Base-by-base conservation (phyloP, 75 land plant species). In the Gnetum montanum region DNA sequence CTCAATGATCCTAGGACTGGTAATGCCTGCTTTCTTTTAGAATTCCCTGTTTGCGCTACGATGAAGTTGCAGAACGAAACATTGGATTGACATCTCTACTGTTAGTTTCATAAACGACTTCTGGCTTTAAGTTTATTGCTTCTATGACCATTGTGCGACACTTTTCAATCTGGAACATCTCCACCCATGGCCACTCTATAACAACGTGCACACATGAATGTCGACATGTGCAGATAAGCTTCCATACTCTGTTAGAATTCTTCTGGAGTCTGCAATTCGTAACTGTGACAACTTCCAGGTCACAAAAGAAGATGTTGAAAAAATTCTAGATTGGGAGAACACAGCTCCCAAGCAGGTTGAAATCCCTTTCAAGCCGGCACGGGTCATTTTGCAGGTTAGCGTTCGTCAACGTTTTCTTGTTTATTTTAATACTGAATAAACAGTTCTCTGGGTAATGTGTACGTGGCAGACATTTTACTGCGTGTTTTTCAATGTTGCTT, bases 281-380 rank as follows among this genome's bases (percentile, higher is more conserved):
- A 93, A 93, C 57, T 93, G 98, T 56, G 98, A 93, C 59, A 68
- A 82, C 34, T 93, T 93, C 53, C 95, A 93, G 69, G 98, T 93
- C 5, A 82, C 50, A 30, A 73, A 65, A 51, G 70, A 69, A 12
- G 98, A 93, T 73, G 98, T 93, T 25, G 98, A 93, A 56, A 93
- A 93, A 72, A 88, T 91, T 36, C 50, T 91, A 19, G 89, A 91
- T 54, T 91, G 97, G 97, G 89, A 91, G 54, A 91, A 84, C 11
- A 73, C 89, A 6, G 31, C 94, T 16, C 94, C 97, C 3, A 80
- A 88, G 62, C 95, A 70, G 57, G 97, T 88, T 58, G 97, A 91
- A 54, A 91, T 91, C 23, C 93, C 97, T 1, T 91, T 91, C 41
- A 91, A 91, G 66, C 97, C 97, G 63, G 97, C 97, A 8, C 67